Base-by-base conservation (phyloP, 331 rosid genomes). In the Phaseolus coccineus region DNA sequence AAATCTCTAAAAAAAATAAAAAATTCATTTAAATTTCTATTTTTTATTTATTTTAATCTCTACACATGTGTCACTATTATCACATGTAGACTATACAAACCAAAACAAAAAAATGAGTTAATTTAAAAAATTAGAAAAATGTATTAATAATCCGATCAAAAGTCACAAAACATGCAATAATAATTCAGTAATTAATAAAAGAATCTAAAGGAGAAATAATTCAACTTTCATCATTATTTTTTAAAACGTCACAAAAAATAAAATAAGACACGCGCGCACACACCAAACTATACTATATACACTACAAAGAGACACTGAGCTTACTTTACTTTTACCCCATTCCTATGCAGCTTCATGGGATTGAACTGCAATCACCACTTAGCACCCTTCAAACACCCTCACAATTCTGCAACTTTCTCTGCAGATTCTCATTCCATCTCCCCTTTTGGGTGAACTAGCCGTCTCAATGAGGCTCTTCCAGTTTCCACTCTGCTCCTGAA, bases 291-390 rank as follows among this genome's bases (percentile, higher is more conserved):
- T 10, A 66, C 63, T 59, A 55, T 22, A 48, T 67, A 75, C 67
- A 75, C 25, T 74, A 47, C 74, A 76, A 51, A 27, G 77, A 58
- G 80, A 65, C 78, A 44, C 71, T 35, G 71, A 30, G 33, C 77
- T 81, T 39, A 75, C 91, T 88, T 85, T 83, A 73, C 87, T 90
- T 88, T 85, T 83, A 73, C 87, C 88, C 48, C 72, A 69, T 80
- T 79, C 64, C 76, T 46, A 59, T 81, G 81, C 77, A 52, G 63
- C 85, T 77, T 85, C 81, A 55, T 80, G 84, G 84, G 82, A 51
- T 72, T 50, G 31, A 79, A 58, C 73, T 71, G 70, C 82, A 24
- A 73, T 71, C 69, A 69, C 76, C 88, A 77, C 68, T 77, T 46
- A 27, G 78, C 75, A 51, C 63, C 76, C 35, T 35, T 73, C 72